phyloP scores from a whole-genome alignment of 306 rosid species.

The Rubus parviflorus region DNA sequence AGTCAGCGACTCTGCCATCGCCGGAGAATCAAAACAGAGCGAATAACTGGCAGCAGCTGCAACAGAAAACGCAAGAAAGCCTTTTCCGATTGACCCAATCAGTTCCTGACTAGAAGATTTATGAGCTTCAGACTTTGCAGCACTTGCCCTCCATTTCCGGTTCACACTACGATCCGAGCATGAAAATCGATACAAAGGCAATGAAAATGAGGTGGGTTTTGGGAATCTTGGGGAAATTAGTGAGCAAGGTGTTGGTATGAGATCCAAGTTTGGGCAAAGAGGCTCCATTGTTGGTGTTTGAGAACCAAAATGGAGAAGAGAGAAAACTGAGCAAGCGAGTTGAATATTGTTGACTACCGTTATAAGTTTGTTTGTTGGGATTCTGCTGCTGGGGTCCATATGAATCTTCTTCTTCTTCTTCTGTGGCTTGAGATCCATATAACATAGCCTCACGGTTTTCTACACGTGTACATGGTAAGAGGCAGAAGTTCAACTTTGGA shows the following conservation, averaged over 20 bases:
- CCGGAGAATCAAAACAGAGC: conserved; percentile 52
- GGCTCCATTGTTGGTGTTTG: conserved; percentile 38
- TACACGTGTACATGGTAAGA: conserved; percentile 4
- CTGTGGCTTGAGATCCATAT: conserved; percentile 32
- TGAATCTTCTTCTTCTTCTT: conserved; percentile 19
- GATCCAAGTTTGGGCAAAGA: conserved; percentile 41
- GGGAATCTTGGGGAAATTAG: conserved; percentile 23
- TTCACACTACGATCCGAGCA: conserved; percentile 25
- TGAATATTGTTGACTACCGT: neutral
- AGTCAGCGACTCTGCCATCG: conserved; percentile 83
- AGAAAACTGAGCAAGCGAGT: neutral
- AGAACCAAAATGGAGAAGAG: neutral
- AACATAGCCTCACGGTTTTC: neutral
- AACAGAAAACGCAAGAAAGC: conserved; percentile 58
- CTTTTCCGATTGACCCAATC: conserved; percentile 42
- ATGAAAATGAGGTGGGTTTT: conserved; percentile 24
- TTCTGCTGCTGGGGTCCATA: conserved; percentile 33
- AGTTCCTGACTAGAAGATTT: conserved; percentile 18
- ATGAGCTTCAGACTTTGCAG: conserved; percentile 12
- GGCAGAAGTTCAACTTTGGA: neutral
- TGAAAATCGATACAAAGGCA: conserved; percentile 32
- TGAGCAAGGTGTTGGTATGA: conserved; percentile 26
- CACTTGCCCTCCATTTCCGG: conserved; percentile 30
- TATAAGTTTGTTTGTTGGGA: conserved; percentile 11
- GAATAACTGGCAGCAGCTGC: conserved; percentile 55